These are phyloP conservation scores for Trichoderma atroviride DNA, from an alignment of 2,329 filamentous ascomycete species.

Conservation along the genomic window DNA sequence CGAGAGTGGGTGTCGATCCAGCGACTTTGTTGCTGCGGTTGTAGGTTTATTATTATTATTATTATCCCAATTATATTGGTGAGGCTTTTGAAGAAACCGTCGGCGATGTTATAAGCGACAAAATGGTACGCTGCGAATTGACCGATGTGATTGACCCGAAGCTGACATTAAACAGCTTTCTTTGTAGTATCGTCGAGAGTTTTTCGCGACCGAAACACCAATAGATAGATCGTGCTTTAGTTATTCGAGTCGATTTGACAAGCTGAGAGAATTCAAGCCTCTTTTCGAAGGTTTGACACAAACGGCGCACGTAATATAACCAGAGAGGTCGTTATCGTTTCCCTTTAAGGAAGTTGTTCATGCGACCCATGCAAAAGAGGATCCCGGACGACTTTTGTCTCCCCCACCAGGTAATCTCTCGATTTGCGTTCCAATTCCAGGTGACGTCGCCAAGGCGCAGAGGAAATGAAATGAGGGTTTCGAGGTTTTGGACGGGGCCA, in stretches of 20 bases:
- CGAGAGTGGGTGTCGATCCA: neutral
- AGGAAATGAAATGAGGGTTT: neutral
- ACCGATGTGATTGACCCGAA: neutral
- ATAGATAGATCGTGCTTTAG: neutral
- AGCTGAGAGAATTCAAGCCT: neutral
- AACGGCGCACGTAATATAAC: constrained; percentile 13
- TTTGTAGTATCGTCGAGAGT: neutral
- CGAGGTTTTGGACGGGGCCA: neutral
- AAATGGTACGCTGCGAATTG: neutral
- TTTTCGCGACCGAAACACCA: neutral
- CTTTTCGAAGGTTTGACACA: neutral
- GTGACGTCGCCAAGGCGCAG: constrained; percentile 16
- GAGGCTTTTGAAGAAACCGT: neutral
- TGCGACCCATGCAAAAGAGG: constrained; percentile 17
- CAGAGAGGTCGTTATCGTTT: constrained; percentile 2
- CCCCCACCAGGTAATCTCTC: constrained; percentile 24
- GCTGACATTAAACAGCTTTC: neutral
- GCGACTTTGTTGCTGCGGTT: neutral
- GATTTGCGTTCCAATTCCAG: neutral
- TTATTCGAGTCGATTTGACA: neutral
- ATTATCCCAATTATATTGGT: neutral
- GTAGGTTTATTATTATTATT: neutral
- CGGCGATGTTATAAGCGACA: neutral
- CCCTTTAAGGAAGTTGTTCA: constrained; percentile 24
- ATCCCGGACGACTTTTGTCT: neutral